Percentiles rank a stretch among this genome's conserved stretches.
Evolutionary conservation across 352 stramenopile species (phyloP).

Genomic region (Pseudoperonospora humuli): DNA sequence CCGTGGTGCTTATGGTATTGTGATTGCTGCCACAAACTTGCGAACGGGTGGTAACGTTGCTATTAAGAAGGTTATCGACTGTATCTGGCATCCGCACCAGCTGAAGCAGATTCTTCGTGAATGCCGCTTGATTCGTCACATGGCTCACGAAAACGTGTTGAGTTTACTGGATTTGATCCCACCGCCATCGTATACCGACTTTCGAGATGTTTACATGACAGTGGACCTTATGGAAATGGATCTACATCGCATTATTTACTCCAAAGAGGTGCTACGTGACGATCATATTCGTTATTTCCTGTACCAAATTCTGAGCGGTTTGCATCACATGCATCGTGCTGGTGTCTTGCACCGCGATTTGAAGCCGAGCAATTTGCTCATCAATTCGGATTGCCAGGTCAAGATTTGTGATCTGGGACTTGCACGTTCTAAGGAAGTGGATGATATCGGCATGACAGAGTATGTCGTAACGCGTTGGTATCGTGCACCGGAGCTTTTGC

Average conservation of each 20-base stretch:
- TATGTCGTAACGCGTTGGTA: constrained; percentile 89
- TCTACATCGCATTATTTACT: constrained; percentile 90
- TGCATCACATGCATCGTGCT: constrained; percentile 83
- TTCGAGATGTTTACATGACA: constrained; percentile 87
- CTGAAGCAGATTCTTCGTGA: constrained; percentile 87
- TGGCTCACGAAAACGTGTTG: constrained; percentile 80
- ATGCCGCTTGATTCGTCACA: constrained; percentile 75
- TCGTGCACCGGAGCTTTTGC: constrained; percentile 73
- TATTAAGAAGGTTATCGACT: constrained; percentile 90
- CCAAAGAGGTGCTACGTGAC: constrained; percentile 86
- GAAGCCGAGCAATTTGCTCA: constrained; percentile 83
- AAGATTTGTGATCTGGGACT: constrained; percentile 96
- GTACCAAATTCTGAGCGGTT: constrained; percentile 88
- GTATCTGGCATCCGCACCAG: constrained; percentile 84
- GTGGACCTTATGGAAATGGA: constrained; percentile 91
- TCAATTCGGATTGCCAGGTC: constrained; percentile 92
- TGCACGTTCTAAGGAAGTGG: constrained; percentile 78
- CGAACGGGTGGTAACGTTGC: constrained; percentile 77
- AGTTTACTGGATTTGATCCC: constrained; percentile 81
- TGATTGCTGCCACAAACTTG: constrained; percentile 82
- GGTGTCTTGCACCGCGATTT: constrained; percentile 81
- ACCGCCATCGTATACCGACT: constrained; percentile 75
- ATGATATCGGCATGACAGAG: constrained; percentile 88
- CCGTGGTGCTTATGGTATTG: constrained; percentile 82
- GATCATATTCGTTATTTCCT: constrained; percentile 92